Evolutionary conservation across 2,329 filamentous ascomycete species (phyloP), one percentile per base, ranked within the genome.

Genomic region (Botryotinia convoluta): DNA sequence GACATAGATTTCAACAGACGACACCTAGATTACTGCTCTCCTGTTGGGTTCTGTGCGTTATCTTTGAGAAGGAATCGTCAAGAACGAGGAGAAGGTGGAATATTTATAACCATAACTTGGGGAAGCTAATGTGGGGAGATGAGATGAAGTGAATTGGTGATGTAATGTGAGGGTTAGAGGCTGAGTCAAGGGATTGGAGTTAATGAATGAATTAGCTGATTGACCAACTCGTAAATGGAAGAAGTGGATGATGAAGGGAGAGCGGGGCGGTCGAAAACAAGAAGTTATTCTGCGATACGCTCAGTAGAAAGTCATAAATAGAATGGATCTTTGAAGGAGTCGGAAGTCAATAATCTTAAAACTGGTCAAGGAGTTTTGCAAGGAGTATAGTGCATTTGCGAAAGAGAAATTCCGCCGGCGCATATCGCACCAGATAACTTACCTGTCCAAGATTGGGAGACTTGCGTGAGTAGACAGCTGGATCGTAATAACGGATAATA

Each of bases 191-290:
- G 22, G 26, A 51, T 7, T n/a, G 1, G 48, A 51, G 48, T 51
- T 4, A 2, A n/a, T n/a, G 10, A n/a, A 14, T 51, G 26, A n/a
- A 14, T 2, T 26, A 4, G 10, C 0, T n/a, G 26, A 10, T 14
- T 51, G 26, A n/a, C 0, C 48, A 26, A n/a, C 48, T 51, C n/a
- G 48, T 51, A 16, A 14, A 16, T 51, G 26, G n/a, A 16, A n/a
- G 7, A 4, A 5, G 10, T 51, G 26, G n/a, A 51, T 51, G 48
- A n/a, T n/a, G n/a, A n/a, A n/a, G n/a, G n/a, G n/a, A n/a, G n/a
- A 14, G 48, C 5, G 48, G 26, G 45, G 26, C 1, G 7, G 26
- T 54, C 2, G 9, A 9, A 14, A n/a, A n/a, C 16, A 3, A 16
- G 12, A 54, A n/a, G 12, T 6, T 3, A n/a, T 4, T 7, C 26